Conservation (phyloP, 2,329 filamentous ascomycete genomes). For the Dactylonectria macrodidyma region DNA sequence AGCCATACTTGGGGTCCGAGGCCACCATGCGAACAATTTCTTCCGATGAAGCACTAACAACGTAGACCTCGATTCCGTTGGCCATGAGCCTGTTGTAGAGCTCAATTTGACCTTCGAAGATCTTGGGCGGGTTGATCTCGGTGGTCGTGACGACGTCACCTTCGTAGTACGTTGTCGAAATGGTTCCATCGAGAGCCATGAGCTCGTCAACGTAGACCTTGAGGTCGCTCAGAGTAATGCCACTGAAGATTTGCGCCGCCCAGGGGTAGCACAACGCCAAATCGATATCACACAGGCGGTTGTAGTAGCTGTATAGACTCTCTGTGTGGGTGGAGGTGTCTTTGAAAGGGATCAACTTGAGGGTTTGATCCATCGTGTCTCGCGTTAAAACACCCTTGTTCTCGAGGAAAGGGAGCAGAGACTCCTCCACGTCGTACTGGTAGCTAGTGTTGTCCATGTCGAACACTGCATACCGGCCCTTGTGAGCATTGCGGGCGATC, state of each 20-base stretch:
- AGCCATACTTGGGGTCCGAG: conserved; percentile 61
- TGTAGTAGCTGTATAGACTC: conserved; percentile 62
- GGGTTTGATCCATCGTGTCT: conserved; percentile 56
- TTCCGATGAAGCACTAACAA: conserved; percentile 59
- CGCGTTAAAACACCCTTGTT: conserved; percentile 58
- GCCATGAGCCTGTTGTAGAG: conserved; percentile 60
- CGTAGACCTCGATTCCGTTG: conserved; percentile 61
- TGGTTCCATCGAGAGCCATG: conserved; percentile 57
- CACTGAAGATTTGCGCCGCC: conserved; percentile 59
- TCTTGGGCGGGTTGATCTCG: conserved; percentile 52
- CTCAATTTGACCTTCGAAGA: conserved; percentile 59
- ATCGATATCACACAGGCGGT: conserved; percentile 59
- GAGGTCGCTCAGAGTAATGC: conserved; percentile 60
- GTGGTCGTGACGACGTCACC: conserved; percentile 49
- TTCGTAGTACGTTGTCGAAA: conserved; percentile 55
- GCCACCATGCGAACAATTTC: conserved; percentile 63
- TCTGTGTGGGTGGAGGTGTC: conserved; percentile 57
- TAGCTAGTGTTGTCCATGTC: conserved; percentile 64
- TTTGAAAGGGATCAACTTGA: conserved; percentile 60
- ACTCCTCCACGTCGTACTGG: conserved; percentile 60
- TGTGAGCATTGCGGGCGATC: conserved; percentile 56
- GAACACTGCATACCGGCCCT: conserved; percentile 57
- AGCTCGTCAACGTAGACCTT: conserved; percentile 64
- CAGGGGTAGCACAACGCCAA: conserved; percentile 60
- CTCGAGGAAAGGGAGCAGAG: conserved; percentile 60